Conservation (phyloP, 179 eudicot genomes). For the Beta lomatogona region DNA sequence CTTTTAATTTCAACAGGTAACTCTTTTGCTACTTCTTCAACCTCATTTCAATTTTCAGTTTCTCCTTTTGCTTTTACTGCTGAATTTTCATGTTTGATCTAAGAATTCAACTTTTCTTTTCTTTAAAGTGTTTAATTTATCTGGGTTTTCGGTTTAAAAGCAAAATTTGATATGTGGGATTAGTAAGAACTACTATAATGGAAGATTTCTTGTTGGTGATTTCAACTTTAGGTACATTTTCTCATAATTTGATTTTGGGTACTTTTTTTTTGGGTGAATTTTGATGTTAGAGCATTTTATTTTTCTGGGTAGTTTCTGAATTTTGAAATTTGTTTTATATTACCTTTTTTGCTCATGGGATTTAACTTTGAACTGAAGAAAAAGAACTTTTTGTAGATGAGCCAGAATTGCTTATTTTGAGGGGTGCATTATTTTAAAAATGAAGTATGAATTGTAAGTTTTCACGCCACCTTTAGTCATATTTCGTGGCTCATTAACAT, state of each 20-base stretch:
- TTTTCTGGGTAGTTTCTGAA: constrained; percentile 20
- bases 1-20: constrained; percentile 16
- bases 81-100: constrained; percentile 6
- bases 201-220: too few relatives aligned
- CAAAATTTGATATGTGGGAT: constrained; percentile 7
- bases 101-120: background rate
- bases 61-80: background rate
- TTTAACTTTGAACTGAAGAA: background rate
- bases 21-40: background rate
- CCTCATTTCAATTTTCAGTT: background rate
- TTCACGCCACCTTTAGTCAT: background rate
- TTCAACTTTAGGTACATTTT: background rate
- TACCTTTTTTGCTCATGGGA: background rate
- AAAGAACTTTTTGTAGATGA: background rate
- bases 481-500: constrained; percentile 1
- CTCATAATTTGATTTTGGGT: background rate
- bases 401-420: background rate
- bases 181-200: background rate
- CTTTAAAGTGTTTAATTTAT: background rate
- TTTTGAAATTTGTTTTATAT: background rate
- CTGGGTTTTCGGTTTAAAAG: background rate
- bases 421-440: constrained; percentile 7
- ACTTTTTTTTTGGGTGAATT: constrained; percentile 6
- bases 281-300: constrained; percentile 1
- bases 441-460: background rate